Evolutionary conservation across 2,329 filamentous ascomycete species (phyloP).

Genomic region (Xylaria sp.): DNA sequence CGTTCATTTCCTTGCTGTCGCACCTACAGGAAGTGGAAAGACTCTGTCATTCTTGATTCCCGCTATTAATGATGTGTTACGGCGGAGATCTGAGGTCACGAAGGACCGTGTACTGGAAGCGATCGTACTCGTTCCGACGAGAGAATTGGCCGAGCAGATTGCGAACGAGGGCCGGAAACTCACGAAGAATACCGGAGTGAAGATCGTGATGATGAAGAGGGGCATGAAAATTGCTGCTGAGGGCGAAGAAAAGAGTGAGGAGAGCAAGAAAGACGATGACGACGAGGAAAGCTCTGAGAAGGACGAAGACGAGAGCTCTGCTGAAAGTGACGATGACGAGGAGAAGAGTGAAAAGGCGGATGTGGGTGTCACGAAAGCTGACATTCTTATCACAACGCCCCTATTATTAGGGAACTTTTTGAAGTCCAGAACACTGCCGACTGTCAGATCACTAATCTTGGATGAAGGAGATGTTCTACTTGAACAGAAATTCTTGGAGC

Average conservation of each 20-base stretch:
- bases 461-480: conserved; percentile 95
- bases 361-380: conserved; percentile 58
- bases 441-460: conserved; percentile 69
- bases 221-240: conserved; percentile 64
- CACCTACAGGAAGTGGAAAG: conserved; percentile 94
- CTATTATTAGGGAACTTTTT: conserved; percentile 72
- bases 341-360: conserved; percentile 32
- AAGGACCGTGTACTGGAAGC: conserved; percentile 54
- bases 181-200: conserved; percentile 68
- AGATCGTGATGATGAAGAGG: conserved; percentile 77
- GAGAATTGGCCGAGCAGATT: conserved; percentile 74
- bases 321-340: conserved; percentile 37
- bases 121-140: conserved; percentile 71
- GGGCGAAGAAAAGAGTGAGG: conserved; percentile 25
- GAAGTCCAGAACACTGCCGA: conserved; percentile 51
- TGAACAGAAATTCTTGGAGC: conserved; percentile 76
- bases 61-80: conserved; percentile 69
- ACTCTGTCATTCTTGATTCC: conserved; percentile 90
- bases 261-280: conserved; percentile 20
- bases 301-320: conserved; percentile 27
- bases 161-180: conserved; percentile 83
- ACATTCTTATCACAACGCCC: conserved; percentile 77
- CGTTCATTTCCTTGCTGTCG: conserved; percentile 79
- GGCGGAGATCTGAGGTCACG: conserved; percentile 44
- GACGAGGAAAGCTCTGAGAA: conserved; percentile 22